phyloP scores from a whole-genome alignment of 768 basidiomycete species.

The Psilocybe sp. region DNA sequence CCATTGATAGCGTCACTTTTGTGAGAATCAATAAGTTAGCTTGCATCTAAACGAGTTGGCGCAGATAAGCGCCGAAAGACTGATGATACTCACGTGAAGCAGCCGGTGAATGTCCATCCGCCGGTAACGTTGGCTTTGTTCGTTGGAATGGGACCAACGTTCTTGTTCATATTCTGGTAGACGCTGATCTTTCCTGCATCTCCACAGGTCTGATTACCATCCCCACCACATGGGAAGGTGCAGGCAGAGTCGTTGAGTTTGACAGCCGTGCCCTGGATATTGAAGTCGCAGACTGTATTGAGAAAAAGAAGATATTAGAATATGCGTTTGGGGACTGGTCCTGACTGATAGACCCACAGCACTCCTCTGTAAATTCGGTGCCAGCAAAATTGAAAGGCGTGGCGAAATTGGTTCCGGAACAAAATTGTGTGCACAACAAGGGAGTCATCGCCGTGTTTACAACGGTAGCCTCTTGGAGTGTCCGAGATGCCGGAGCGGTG shows the following conservation, averaged over 20 bases:
- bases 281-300: slow-evolving; percentile 18
- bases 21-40: background rate
- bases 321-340: background rate
- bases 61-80: background rate
- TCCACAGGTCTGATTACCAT: slow-evolving; percentile 13
- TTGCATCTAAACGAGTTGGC: background rate
- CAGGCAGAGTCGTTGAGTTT: slow-evolving; percentile 10
- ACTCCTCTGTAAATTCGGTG: slow-evolving; percentile 17
- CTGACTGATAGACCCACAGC: slow-evolving; percentile 12
- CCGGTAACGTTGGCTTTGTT: slow-evolving; percentile 14
- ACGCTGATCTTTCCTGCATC: slow-evolving; percentile 13
- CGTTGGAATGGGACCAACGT: slow-evolving; percentile 8
- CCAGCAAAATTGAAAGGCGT: slow-evolving; percentile 17
- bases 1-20: slow-evolving; percentile 12
- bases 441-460: slow-evolving; percentile 18
- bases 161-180: slow-evolving; percentile 11
- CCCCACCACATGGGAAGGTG: slow-evolving; percentile 15
- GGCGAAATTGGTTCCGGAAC: slow-evolving; percentile 12
- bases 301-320: background rate
- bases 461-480: slow-evolving; percentile 12
- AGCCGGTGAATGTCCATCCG: slow-evolving; percentile 11
- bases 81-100: slow-evolving; percentile 11
- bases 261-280: slow-evolving; percentile 18
- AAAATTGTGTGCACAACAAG: slow-evolving; percentile 18
- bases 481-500: slow-evolving; percentile 9